Base-by-base conservation (phyloP, 176 grass and related monocot genomes). In the Eleusine indica region DNA sequence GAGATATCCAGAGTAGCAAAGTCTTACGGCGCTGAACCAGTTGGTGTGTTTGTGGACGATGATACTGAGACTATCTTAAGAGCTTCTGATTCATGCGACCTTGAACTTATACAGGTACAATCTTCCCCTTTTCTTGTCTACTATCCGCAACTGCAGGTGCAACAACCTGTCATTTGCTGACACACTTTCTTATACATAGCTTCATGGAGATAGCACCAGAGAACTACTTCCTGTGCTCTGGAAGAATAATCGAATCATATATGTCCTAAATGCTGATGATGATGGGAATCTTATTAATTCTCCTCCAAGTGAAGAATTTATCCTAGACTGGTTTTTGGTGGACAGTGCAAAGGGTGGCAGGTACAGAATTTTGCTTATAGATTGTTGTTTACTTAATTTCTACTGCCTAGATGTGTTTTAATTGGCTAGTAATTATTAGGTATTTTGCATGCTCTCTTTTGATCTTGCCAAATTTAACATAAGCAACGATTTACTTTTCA, bases 31-130 rank as follows among this genome's bases (percentile, higher is more conserved):
- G 89, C 94, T 85, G 71, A 90, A 78, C 80, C 94, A 14, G 91
- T 97, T 49, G 91, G 94, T 66, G 91, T 94, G 65, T 97, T 94
- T 92, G 94, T 97, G 1, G 89, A 94, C 79, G 94, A 94, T 70
- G 83, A 90, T 70, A 66, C 71, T 56, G 86, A 92, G 75, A 94
- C 89, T 25, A 90, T 97, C 73, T 82, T 94, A 73, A 81, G 49
- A 51, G 16, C 68, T 25, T 80, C 94, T n/a, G 89, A 90, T 85
- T 81, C 73, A 73, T 91, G 87, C 51, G 30, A 76, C 74, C 83
- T 97, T 37, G 64, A 94, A 69, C 88, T 92, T 47, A 77, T 97
- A 51, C 91, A 97, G 86, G 94, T 97, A 56, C 21, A 71, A 71
- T 51, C 10, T 40, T 46, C 41, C 30, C 58, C 3, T 67, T 17